Evolutionary conservation across 495 filamentous ascomycete species (phyloP), one percentile per base, ranked within the genome.

Genomic region (Chaetomium cochliodes): DNA sequence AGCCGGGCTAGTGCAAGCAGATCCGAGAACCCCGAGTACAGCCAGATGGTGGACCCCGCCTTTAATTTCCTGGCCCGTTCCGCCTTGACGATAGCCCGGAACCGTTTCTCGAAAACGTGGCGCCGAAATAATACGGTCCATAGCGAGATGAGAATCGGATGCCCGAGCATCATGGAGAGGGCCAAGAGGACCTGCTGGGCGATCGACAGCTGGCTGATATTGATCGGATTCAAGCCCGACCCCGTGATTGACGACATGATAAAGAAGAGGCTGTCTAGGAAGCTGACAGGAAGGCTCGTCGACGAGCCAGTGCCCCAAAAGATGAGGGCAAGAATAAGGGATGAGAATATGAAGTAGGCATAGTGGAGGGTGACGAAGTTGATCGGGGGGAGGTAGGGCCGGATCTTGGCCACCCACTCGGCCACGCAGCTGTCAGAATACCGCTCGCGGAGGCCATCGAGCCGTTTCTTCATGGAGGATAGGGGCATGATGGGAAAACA

Each of bases 131-230:
- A 76, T 12, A 91, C 81, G 5, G 87, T 86, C 68, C 82, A 84
- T 18, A 84, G 80, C 7, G 80, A 84, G 0, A 91, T 87, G 70
- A 84, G 86, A 44, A 90, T 87, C 18, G 87, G 81, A 49, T 87
- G 88, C 5, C 91, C 92, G n/a, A 92, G 71, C 60, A 93, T 80
- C 42, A 92, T 87, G 56, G 92, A 78, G 8, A 87, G 23, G 73
- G 91, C 94, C 12, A 96, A 81, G 13, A 93, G 72, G 9, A 85
- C 73, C 70, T 96, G 92, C 70, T 96, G 92, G 70, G 88, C 90
- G 0, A 85, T 88, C 46, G 90, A 93, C 66, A 96, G 76, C 51
- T 85, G 78, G 62, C 86, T 90, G 64, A 88, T 60, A 72, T 84
- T 75, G 73, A 87, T 82, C 30, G 86, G 90, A 63, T 90, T 92